Evolutionary conservation across 1,284 basidiomycete species (phyloP), one percentile per base, ranked within the genome.

Genomic region (Earliella scabrosa): DNA sequence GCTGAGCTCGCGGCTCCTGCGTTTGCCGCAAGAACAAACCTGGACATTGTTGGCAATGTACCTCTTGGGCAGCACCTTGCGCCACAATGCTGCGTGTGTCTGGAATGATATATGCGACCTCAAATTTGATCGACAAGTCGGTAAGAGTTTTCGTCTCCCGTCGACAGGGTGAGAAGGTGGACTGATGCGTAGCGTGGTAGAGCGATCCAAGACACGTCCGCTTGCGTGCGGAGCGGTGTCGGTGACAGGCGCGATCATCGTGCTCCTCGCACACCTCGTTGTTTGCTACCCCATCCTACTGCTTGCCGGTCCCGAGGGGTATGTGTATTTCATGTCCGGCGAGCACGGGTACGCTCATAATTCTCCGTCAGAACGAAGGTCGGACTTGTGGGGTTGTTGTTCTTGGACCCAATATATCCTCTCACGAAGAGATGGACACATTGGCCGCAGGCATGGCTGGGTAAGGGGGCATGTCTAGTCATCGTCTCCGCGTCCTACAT

Each of bases 381-480:
- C 1, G 77, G 77, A 16, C 67, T 75, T 4, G 66, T 73, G 5
- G 50, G 44, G 4, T 74, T 77, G 5, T 68, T 78, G 13, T 62
- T 68, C 2, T 63, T 77, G 11, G 76, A 79, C 18, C 66, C 73
- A 24, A 56, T 74, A 21, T 80, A 80, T 56, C 77, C 77, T 6
- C 67, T 77, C 29, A 76, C 77, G 73, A 80, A 80, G 66, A 69
- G 77, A 1, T 71, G 47, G 49, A 58, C 85, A 0, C 80, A 85
- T 66, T 85, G 83, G 76, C 85, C 85, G 35, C 85, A 87, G 64
- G 70, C 81, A 18, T 76, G 79, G 10, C 73, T 84, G 5, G 81
- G 80, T 78, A 45, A 61, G 73, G 8, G 24, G 26, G n/a, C 13
- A 18, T 11, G 7, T 5, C 10, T 2, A 32, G n/a, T 21, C 27